phyloP scores from a whole-genome alignment of 345 rosid species.

The Populus pruinosa region DNA sequence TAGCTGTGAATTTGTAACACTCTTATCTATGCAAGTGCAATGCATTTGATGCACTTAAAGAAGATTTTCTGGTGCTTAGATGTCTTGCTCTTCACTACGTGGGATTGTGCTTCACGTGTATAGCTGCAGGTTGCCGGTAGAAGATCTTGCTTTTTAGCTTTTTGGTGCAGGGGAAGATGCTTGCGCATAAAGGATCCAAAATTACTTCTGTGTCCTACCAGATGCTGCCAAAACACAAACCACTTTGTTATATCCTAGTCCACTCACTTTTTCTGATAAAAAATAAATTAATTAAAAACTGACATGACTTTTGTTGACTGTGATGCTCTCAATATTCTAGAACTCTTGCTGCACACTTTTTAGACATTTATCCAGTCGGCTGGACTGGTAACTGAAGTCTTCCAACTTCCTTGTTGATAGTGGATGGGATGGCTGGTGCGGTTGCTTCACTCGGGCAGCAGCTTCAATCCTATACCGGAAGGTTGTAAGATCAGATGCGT shows the following conservation, averaged over 20 bases:
- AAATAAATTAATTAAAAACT: no score
- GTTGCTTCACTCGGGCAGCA: neutral
- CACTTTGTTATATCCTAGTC: neutral
- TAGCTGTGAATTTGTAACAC: neutral
- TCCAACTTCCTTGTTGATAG: neutral
- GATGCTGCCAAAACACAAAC: neutral
- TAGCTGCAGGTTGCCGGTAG: neutral
- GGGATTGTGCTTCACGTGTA: neutral
- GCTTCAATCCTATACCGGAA: neutral
- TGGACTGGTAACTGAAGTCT: neutral
- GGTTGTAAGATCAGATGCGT: neutral
- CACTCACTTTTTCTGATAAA: neutral
- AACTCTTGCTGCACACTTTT: neutral
- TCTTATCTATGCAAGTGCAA: neutral
- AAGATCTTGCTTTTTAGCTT: neutral
- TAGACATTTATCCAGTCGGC: neutral
- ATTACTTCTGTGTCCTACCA: neutral
- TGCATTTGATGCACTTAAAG: neutral
- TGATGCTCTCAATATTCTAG: neutral
- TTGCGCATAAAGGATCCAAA: neutral
- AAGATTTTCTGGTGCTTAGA: neutral
- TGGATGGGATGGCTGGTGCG: neutral
- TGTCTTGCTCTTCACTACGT: neutral
- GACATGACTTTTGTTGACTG: no score
- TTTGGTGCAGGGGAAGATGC: neutral